A percentile compares a stretch with the other conserved stretches of the same genome.
phyloP scores from a whole-genome alignment of 108 stramenopile genomes.

The Skeletonema tropicum region DNA sequence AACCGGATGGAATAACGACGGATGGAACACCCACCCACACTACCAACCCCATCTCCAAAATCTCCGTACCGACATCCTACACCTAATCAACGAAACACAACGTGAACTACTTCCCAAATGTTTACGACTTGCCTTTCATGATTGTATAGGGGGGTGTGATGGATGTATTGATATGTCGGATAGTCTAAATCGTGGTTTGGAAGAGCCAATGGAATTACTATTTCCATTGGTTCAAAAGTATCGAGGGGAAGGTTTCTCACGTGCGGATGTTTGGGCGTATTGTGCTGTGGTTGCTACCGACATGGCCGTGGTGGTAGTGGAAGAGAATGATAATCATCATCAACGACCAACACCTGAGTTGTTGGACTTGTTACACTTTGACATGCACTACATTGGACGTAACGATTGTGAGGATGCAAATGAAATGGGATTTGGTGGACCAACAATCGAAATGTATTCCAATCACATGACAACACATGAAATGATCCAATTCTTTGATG shows the following conservation, averaged over 20 bases:
- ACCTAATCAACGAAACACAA: slow-evolving; percentile 9
- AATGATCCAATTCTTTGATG: slow-evolving; percentile 47
- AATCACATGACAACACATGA: slow-evolving; percentile 30
- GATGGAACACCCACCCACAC: slow-evolving; percentile 9
- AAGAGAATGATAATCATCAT: not conserved
- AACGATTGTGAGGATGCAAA: slow-evolving; percentile 27
- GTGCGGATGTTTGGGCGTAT: slow-evolving; percentile 67
- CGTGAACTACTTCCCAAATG: slow-evolving; percentile 37
- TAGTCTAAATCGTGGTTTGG: slow-evolving; percentile 49
- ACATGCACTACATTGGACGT: slow-evolving; percentile 38
- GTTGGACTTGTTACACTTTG: slow-evolving; percentile 25
- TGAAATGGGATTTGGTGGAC: slow-evolving; percentile 35
- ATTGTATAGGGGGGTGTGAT: slow-evolving; percentile 65
- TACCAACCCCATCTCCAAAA: slow-evolving; percentile 12
- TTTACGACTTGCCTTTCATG: slow-evolving; percentile 58
- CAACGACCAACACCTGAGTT: slow-evolving; percentile 8
- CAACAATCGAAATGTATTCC: slow-evolving; percentile 18
- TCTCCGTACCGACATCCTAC: slow-evolving; percentile 4
- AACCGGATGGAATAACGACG: slow-evolving; percentile 12
- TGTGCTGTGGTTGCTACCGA: slow-evolving; percentile 54
- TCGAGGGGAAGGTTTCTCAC: slow-evolving; percentile 18
- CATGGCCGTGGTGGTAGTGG: slow-evolving; percentile 16
- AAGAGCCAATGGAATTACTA: slow-evolving; percentile 51
- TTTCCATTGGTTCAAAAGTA: slow-evolving; percentile 35
- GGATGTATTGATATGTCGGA: slow-evolving; percentile 59